Base-by-base conservation (phyloP, 106 monocot genomes). In the Platanthera zijinensis region DNA sequence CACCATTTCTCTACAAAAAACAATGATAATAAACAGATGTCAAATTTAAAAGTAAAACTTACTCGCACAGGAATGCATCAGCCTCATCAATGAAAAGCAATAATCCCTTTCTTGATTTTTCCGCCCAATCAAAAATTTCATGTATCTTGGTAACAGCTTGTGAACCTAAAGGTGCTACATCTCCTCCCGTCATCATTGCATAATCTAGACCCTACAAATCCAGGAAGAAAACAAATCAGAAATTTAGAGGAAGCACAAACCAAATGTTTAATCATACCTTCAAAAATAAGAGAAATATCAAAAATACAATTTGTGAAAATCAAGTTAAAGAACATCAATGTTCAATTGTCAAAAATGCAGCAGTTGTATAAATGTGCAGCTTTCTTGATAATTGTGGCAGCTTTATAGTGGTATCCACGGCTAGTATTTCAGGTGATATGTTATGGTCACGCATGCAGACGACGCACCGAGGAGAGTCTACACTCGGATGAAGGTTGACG, bases 141-240 rank as follows among this genome's bases (percentile, higher is more conserved):
- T 96, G 96, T 28, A 93, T 96, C 78, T 96, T 96, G 19, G 92
- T 96, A 45, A 96, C 96, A 80, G 93, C 96, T 67, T 96, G 83
- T 71, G 96, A 90, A 77, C 96, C 93, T 56, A 96, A 79, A 45
- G 96, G 96, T 62, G 90, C 96, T 72, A 96, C 96, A 80, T 96
- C 96, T n/a, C 96, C 96, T 59, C 96, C 96, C 10, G 96, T 93
- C 96, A 96, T 96, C 96, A 96, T 96, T 71, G 96, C 96, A 84
- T 96, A 96, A 89, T 96, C 96, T 46, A 96, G 79, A 59, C 93
- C 96, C 96, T 95, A 86, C 17, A 47, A 5, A 80, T 63, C 4
- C n/a, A 61, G 21, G 59, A 7, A 19, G 21, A 61, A 61, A 21
- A 61, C n/a, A 19, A 13, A 21, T 50, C 53, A 52, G 19, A 74